These are phyloP conservation scores for Cercospora sp. DNA, from an alignment of 2,329 filamentous ascomycete genomes.

Conservation along the genomic window DNA sequence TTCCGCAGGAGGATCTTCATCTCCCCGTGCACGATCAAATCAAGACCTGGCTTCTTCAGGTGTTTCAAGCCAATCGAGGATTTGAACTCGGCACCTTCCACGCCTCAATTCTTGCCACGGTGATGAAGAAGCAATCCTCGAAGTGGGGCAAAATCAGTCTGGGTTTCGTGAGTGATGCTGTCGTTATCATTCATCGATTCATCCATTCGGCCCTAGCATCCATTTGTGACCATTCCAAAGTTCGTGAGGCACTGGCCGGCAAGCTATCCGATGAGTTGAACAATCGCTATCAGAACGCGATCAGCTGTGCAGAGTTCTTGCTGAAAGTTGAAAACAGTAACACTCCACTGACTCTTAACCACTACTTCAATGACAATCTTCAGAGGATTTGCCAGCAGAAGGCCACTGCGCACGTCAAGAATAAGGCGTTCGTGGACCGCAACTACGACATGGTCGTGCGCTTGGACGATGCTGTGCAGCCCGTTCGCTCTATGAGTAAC, in stretches of 20 bases:
- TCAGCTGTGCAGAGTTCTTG: conserved; percentile 54
- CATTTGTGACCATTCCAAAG: conserved; percentile 49
- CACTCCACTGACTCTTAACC: conserved; percentile 54
- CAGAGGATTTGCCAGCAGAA: conserved; percentile 32
- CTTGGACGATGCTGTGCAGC: neutral
- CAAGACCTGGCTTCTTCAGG: conserved; percentile 10
- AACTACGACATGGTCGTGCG: neutral
- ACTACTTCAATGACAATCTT: conserved; percentile 53
- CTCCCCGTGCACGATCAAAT: conserved; percentile 35
- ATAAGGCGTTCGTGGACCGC: neutral
- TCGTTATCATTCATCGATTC: conserved; percentile 56
- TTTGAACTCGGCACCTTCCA: conserved; percentile 50
- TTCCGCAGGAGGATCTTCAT: neutral
- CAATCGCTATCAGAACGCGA: conserved; percentile 49
- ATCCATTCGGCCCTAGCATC: conserved; percentile 47
- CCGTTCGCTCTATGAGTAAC: conserved; percentile 32
- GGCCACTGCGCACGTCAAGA: neutral
- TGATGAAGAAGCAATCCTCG: conserved; percentile 45
- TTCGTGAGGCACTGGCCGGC: conserved; percentile 48
- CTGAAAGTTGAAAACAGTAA: conserved; percentile 53
- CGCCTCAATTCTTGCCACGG: conserved; percentile 41
- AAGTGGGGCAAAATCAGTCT: conserved; percentile 48
- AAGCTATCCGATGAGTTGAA: conserved; percentile 50
- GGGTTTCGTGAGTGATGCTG: conserved; percentile 54
- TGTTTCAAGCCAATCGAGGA: conserved; percentile 16